phyloP scores from a whole-genome alignment of 176 grass and related monocot genomes.

The Aegilops sharonensis region DNA sequence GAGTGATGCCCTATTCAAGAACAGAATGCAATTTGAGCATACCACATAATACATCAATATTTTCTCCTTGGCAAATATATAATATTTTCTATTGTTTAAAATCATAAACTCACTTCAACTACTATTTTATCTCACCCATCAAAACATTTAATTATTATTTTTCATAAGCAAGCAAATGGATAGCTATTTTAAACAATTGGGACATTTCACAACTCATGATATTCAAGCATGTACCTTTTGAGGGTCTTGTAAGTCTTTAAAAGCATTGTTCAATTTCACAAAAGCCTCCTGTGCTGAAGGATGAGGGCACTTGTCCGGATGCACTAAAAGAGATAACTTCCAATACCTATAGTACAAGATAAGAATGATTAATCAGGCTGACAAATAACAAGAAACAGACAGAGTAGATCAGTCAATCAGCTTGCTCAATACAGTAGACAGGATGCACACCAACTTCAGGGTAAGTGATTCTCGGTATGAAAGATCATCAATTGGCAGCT shows the following conservation, averaged over 20 bases:
- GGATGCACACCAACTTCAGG: not conserved
- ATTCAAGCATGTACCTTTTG: conserved; percentile 59
- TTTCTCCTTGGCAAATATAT: not conserved
- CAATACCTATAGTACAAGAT: conserved; percentile 70
- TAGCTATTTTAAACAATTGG: not conserved
- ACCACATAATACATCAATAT: not conserved
- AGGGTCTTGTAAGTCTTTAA: conserved; percentile 93
- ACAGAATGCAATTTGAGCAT: not conserved
- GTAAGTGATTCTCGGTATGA: not conserved
- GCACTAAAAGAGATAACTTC: conserved; percentile 95
- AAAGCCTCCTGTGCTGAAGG: conserved; percentile 88
- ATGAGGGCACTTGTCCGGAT: conserved; percentile 95
- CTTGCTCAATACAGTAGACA: not conserved
- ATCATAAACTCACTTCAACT: not conserved
- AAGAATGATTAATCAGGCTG: conserved; percentile 15
- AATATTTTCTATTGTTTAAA: not conserved
- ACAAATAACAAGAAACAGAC: not conserved
- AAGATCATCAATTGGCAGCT: not conserved
- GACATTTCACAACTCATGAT: not conserved
- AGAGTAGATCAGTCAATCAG: not conserved
- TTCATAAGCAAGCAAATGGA: not conserved
- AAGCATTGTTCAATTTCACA: conserved; percentile 88
- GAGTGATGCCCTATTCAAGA: not conserved
- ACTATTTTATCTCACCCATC: not conserved
- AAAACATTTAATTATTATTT: not conserved